phyloP scores from a whole-genome alignment of 2,329 filamentous ascomycete species.

The Elsinoe batatas region DNA sequence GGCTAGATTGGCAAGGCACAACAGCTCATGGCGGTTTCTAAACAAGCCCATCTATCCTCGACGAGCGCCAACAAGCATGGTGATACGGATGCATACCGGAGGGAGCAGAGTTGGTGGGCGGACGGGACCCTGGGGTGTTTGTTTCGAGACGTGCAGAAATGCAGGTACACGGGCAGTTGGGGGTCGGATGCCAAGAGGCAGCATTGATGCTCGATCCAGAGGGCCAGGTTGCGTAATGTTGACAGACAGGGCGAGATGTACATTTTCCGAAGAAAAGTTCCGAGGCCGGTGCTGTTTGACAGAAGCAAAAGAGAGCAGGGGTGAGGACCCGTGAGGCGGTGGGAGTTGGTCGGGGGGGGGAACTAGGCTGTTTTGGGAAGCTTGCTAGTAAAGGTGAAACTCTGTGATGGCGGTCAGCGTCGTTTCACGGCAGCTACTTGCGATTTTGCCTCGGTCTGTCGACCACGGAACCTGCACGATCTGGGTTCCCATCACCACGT shows the following conservation, averaged over 20 bases:
- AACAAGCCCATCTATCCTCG: constrained; percentile 9
- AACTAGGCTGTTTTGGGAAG: neutral
- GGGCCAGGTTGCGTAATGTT: neutral
- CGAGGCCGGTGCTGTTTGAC: constrained; percentile 1
- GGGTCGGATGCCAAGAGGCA: neutral
- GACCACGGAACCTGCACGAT: neutral
- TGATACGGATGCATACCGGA: neutral
- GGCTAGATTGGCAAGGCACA: neutral
- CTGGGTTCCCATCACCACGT: neutral
- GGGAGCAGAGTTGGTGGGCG: neutral
- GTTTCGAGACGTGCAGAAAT: constrained; percentile 1
- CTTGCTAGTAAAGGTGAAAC: constrained; percentile 2
- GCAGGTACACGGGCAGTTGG: neutral
- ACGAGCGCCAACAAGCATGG: constrained; percentile 7
- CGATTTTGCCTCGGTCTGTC: constrained; percentile 2
- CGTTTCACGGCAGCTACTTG: constrained; percentile 6
- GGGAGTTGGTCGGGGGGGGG: neutral
- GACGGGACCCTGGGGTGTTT: neutral
- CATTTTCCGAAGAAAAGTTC: neutral
- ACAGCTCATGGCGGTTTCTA: neutral
- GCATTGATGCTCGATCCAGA: neutral
- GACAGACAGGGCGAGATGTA: neutral
- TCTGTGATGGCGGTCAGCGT: neutral
- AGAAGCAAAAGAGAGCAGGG: constrained; percentile 1
- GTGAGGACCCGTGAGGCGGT: neutral